A percentile compares a stretch with the other conserved stretches of the same genome.
Evolutionary conservation across 371 early-diverging fungal species (phyloP).

Genomic region (Zychaea mexicana): DNA sequence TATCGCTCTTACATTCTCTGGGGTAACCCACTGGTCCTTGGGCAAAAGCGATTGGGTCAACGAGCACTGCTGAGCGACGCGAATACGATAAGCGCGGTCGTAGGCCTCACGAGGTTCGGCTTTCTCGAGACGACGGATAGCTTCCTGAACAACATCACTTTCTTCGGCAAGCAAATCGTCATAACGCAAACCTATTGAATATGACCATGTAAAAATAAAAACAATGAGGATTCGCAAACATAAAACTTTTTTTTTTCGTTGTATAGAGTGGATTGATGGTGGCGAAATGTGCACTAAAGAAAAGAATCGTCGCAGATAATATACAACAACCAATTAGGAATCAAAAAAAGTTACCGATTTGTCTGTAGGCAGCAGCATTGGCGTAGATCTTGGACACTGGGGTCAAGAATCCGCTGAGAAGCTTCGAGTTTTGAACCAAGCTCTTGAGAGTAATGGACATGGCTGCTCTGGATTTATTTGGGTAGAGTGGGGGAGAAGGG

Average conservation of each 20-base stretch:
- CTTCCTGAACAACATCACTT: slow-evolving; percentile 81
- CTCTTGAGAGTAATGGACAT: slow-evolving; percentile 47
- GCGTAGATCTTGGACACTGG: slow-evolving; percentile 76
- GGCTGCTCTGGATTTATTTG: neutral
- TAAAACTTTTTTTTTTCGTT: neutral
- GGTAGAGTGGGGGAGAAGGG: slow-evolving; percentile 7
- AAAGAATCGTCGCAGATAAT: neutral
- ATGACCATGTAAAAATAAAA: neutral
- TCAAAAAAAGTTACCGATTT: slow-evolving; percentile 60
- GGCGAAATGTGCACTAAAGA: too few species aligned
- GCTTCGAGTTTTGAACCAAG: slow-evolving; percentile 63
- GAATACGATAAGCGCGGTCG: slow-evolving; percentile 84
- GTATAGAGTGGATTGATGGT: too few species aligned
- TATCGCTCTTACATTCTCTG: slow-evolving; percentile 65
- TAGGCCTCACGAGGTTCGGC: slow-evolving; percentile 62
- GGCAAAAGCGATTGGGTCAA: slow-evolving; percentile 74
- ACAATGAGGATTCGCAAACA: neutral
- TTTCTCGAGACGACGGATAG: slow-evolving; percentile 83
- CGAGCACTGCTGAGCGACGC: slow-evolving; percentile 81
- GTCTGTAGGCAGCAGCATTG: slow-evolving; percentile 77
- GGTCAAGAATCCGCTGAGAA: slow-evolving; percentile 64
- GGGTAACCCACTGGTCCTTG: slow-evolving; percentile 76
- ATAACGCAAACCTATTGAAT: slow-evolving; percentile 80
- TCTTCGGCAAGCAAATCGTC: slow-evolving; percentile 95
- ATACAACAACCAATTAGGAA: neutral